Percentiles rank a stretch among this genome's conserved stretches.
Conservation (phyloP, 441 rosid genomes). For the Hura crepitans region DNA sequence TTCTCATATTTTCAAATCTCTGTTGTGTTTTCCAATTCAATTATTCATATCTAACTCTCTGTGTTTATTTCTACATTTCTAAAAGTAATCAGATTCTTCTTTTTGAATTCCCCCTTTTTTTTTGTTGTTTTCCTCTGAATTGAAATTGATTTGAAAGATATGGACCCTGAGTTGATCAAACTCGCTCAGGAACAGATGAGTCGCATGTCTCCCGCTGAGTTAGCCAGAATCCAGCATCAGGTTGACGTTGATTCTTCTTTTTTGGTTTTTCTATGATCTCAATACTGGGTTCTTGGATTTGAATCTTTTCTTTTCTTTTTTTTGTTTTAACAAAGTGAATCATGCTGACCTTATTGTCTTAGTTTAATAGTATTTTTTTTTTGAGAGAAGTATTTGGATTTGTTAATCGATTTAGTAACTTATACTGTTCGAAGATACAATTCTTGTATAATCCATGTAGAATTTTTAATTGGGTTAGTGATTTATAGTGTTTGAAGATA, state of each 20-base stretch:
- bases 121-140: neutral
- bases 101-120: neutral
- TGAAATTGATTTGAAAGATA: slow-evolving; percentile 17
- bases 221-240: slow-evolving; percentile 84
- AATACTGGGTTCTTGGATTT: neutral
- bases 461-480: too few relatives aligned
- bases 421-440: neutral
- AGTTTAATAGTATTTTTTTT: too few relatives aligned
- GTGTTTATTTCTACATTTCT: neutral
- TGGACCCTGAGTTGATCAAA: slow-evolving; percentile 88
- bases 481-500: too few relatives aligned
- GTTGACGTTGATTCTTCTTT: slow-evolving; percentile 26
- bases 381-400: too few relatives aligned
- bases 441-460: too few relatives aligned
- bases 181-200: slow-evolving; percentile 94
- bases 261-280: neutral
- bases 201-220: slow-evolving; percentile 78
- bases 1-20: too few relatives aligned
- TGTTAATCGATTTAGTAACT: neutral
- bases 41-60: too few relatives aligned
- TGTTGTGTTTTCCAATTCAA: too few relatives aligned
- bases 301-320: neutral
- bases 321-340: too few relatives aligned
- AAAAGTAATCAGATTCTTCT: neutral
- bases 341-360: too few relatives aligned